Conservation (phyloP, 75 land plant species). For the Cunninghamia lanceolata region DNA sequence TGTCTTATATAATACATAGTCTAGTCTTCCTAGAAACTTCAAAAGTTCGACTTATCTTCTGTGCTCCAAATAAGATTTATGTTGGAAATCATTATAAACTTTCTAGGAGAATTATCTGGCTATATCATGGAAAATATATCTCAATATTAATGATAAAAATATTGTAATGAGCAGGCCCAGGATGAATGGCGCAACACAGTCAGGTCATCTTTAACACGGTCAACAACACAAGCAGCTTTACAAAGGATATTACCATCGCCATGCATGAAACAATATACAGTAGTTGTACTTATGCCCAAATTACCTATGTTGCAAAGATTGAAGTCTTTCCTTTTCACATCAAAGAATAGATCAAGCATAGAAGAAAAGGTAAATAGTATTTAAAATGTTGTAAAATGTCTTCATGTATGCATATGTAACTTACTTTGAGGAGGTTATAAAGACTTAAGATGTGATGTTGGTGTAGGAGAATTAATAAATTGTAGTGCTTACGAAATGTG, state of each 20-base stretch:
- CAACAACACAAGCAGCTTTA: slow-evolving; percentile 63
- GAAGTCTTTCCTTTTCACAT: slow-evolving; percentile 24
- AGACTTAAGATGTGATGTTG: not conserved
- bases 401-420: not conserved
- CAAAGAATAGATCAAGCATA: slow-evolving; percentile 9
- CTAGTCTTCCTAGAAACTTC: not conserved
- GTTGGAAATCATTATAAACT: not conserved
- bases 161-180: slow-evolving; percentile 53
- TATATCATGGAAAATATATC: not conserved
- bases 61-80: not conserved
- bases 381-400: not conserved
- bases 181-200: slow-evolving; percentile 79
- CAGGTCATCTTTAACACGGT: slow-evolving; percentile 52
- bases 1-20: too few relatives aligned
- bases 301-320: slow-evolving; percentile 32
- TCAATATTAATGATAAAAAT: not conserved
- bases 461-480: not conserved
- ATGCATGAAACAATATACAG: slow-evolving; percentile 78
- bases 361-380: slow-evolving; percentile 57
- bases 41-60: not conserved
- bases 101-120: not conserved
- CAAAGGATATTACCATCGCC: slow-evolving; percentile 81
- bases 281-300: slow-evolving; percentile 81
- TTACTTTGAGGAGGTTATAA: not conserved
- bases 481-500: not conserved